A percentile compares a stretch with the other conserved stretches of the same genome.
Evolutionary conservation across 2,329 filamentous ascomycete genomes (phyloP).

Genomic region (Colletotrichum sp.): DNA sequence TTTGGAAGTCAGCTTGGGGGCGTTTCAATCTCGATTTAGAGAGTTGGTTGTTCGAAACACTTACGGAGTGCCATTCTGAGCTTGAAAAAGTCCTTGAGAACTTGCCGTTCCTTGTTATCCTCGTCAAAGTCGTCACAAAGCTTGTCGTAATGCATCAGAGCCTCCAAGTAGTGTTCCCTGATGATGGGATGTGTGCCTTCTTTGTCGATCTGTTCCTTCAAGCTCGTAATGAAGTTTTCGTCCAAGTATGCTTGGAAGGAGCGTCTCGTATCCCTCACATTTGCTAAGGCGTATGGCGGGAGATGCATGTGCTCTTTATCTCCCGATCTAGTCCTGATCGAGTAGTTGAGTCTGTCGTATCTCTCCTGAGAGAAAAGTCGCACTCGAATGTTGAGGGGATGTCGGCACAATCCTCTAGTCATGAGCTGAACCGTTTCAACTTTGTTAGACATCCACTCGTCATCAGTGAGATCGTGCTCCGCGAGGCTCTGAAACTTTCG

Average conservation of each 20-base stretch:
- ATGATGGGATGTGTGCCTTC: not conserved
- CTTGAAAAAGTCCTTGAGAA: slow-evolving; percentile 45
- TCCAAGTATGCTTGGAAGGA: slow-evolving; percentile 41
- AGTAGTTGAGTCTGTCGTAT: slow-evolving; percentile 44
- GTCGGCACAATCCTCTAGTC: slow-evolving; percentile 37
- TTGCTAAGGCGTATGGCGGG: slow-evolving; percentile 43
- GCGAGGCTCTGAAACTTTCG: slow-evolving; percentile 30
- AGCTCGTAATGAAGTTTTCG: not conserved
- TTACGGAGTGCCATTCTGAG: slow-evolving; percentile 53
- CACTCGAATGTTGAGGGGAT: slow-evolving; percentile 42
- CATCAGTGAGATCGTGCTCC: slow-evolving; percentile 42
- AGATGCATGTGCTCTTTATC: slow-evolving; percentile 25
- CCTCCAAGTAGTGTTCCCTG: slow-evolving; percentile 15
- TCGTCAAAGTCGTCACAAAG: slow-evolving; percentile 11
- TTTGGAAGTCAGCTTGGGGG: slow-evolving; percentile 29
- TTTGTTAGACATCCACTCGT: slow-evolving; percentile 25
- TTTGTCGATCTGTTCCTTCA: not conserved
- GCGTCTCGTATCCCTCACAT: slow-evolving; percentile 36
- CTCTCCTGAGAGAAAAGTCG: slow-evolving; percentile 41
- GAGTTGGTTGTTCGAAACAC: slow-evolving; percentile 24
- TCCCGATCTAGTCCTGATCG: slow-evolving; percentile 23
- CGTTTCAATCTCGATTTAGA: not conserved
- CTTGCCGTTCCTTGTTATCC: slow-evolving; percentile 29
- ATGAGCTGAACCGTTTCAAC: slow-evolving; percentile 38
- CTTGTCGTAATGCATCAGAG: slow-evolving; percentile 23